A percentile compares a stretch with the other conserved stretches of the same genome.
Evolutionary conservation across 495 filamentous ascomycete species (phyloP).

Genomic region (Penicillium turbatum): DNA sequence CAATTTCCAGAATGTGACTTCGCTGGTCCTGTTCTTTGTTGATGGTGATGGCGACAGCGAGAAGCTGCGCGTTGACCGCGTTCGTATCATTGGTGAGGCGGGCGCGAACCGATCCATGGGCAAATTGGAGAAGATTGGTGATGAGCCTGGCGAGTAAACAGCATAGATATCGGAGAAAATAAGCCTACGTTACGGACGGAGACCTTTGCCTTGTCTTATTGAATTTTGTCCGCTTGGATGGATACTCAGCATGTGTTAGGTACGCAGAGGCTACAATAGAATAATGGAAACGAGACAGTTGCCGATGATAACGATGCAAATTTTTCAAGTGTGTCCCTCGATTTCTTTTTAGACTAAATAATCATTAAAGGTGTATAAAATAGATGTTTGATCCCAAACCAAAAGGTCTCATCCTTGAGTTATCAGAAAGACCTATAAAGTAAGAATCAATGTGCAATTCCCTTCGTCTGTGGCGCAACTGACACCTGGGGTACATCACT

Average conservation of each 20-base stretch:
- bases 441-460: slow-evolving; percentile 57
- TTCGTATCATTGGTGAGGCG: slow-evolving; percentile 85
- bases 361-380: neutral
- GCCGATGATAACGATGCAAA: too few species aligned
- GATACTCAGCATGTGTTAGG: too few species aligned
- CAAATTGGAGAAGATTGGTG: slow-evolving; percentile 92
- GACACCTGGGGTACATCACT: slow-evolving; percentile 54
- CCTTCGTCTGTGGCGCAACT: slow-evolving; percentile 56
- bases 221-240: too few species aligned
- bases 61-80: slow-evolving; percentile 78
- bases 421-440: slow-evolving; percentile 47
- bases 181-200: slow-evolving; percentile 4
- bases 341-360: too few species aligned
- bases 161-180: slow-evolving; percentile 7
- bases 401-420: slow-evolving; percentile 46
- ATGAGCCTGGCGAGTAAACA: slow-evolving; percentile 61
- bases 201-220: neutral
- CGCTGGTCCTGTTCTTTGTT: slow-evolving; percentile 81
- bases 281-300: too few species aligned
- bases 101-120: slow-evolving; percentile 90
- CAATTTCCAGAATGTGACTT: slow-evolving; percentile 92
- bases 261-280: too few species aligned
- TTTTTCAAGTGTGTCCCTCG: too few species aligned
- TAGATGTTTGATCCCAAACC: slow-evolving; percentile 49
- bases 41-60: slow-evolving; percentile 83